phyloP scores from a whole-genome alignment of 208 protist species.

The Eutreptiella sp. region DNA sequence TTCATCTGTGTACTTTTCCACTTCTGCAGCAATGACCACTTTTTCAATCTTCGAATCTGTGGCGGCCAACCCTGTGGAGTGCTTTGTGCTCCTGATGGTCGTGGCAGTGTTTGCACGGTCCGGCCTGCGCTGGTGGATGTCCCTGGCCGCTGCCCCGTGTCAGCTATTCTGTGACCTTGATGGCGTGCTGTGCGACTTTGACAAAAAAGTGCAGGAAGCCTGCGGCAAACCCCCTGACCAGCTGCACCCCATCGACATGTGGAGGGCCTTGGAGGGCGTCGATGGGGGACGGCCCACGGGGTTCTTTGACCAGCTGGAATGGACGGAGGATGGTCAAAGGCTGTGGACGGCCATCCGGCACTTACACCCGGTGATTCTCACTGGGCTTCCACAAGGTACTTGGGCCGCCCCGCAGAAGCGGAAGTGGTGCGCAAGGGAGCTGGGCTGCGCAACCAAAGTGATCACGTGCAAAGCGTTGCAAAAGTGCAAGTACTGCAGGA shows the following conservation, averaged over 20 bases:
- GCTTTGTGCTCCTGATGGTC: too few species aligned
- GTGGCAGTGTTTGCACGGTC: too few species aligned
- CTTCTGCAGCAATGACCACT: too few species aligned
- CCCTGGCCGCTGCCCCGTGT: not conserved
- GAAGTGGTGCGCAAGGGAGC: not conserved
- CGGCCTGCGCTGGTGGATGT: too few species aligned
- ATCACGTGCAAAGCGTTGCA: conserved; percentile 1
- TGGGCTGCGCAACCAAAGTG: conserved; percentile 1
- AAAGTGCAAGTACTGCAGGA: not conserved
- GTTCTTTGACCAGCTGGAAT: conserved; percentile 5
- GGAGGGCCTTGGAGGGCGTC: not conserved
- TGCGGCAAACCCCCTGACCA: too few species aligned
- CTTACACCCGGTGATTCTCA: conserved; percentile 12
- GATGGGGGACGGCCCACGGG: too few species aligned
- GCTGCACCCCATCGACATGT: too few species aligned
- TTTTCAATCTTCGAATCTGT: too few species aligned
- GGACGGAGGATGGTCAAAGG: conserved; percentile 1
- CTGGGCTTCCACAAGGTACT: conserved; percentile 5
- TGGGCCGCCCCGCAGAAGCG: conserved; percentile 18
- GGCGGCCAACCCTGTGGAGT: too few species aligned
- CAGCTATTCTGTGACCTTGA: conserved; percentile 5
- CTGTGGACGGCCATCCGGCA: not conserved
- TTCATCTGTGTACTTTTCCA: too few species aligned
- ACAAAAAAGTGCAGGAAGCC: too few species aligned
- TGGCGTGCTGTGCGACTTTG: conserved; percentile 15